These are phyloP conservation scores for Yarrowia sp. DNA, from an alignment of 805 yeast species.

Conservation along the genomic window DNA sequence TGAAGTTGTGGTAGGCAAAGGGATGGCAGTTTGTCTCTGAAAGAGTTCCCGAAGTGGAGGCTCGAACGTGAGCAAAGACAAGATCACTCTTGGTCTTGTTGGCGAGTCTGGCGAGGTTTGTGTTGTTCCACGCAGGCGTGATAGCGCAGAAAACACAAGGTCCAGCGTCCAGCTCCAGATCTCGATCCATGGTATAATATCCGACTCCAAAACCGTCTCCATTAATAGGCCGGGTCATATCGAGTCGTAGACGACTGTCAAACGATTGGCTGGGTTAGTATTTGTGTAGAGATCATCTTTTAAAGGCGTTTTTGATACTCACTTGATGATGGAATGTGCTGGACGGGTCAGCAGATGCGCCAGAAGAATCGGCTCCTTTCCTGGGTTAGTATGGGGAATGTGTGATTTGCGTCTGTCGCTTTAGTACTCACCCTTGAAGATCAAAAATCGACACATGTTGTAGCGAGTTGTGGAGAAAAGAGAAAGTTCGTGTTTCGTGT, in stretches of 20 bases:
- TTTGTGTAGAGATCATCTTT: neutral
- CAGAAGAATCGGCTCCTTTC: slow-evolving; percentile 84
- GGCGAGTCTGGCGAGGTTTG: slow-evolving; percentile 83
- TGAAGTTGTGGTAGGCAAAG: slow-evolving; percentile 80
- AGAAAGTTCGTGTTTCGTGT: neutral
- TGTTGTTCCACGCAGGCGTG: slow-evolving; percentile 97
- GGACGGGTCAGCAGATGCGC: slow-evolving; percentile 91
- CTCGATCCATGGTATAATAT: slow-evolving; percentile 71
- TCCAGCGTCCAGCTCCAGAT: slow-evolving; percentile 61
- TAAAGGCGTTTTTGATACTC: slow-evolving; percentile 38
- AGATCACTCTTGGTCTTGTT: slow-evolving; percentile 83
- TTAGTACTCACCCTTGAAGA: slow-evolving; percentile 63
- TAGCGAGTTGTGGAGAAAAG: neutral
- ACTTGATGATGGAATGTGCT: slow-evolving; percentile 93
- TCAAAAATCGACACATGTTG: slow-evolving; percentile 86
- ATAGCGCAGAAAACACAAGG: slow-evolving; percentile 96
- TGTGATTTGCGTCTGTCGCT: neutral
- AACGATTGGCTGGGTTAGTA: slow-evolving; percentile 69
- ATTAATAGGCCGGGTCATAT: slow-evolving; percentile 84
- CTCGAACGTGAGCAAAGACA: slow-evolving; percentile 95
- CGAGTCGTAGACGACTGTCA: slow-evolving; percentile 86
- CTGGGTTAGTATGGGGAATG: slow-evolving; percentile 47
- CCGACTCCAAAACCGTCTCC: slow-evolving; percentile 99
- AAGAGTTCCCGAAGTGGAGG: slow-evolving; percentile 92
- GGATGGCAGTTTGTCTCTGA: slow-evolving; percentile 98